Conservation (phyloP, 176 grass and related monocot genomes). For the Oryza coarctata region DNA sequence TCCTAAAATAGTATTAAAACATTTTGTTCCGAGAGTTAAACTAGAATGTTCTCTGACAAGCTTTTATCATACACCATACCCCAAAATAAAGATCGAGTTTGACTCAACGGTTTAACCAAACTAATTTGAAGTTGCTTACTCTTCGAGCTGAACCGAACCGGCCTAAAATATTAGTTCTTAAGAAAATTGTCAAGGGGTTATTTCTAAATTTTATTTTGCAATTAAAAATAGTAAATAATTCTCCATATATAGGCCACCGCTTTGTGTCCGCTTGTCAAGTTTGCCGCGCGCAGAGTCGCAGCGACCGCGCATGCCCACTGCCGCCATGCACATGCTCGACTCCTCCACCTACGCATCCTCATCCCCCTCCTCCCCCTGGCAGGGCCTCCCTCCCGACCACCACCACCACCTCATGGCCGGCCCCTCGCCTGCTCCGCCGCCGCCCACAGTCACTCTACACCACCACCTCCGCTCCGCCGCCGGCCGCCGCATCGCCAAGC, state of each 20-base stretch:
- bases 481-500: constrained; percentile 25
- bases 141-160: no score
- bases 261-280: not conserved
- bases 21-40: no score
- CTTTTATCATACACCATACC: no score
- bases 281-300: not conserved
- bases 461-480: not conserved
- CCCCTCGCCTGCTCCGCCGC: not conserved
- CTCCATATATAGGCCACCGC: not conserved
- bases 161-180: not conserved
- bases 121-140: no score
- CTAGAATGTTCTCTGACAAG: no score
- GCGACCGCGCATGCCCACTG: not conserved
- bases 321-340: not conserved
- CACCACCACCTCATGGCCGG: not conserved
- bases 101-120: no score
- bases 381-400: not conserved
- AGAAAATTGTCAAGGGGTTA: not conserved
- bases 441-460: not conserved
- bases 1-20: no score
- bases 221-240: not conserved
- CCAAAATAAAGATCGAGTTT: no score
- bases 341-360: not conserved
- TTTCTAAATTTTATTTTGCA: not conserved
- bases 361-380: not conserved